These are phyloP conservation scores for Pseudopithomyces chartarum DNA, from an alignment of 2,329 filamentous ascomycete species.

Conservation along the genomic window DNA sequence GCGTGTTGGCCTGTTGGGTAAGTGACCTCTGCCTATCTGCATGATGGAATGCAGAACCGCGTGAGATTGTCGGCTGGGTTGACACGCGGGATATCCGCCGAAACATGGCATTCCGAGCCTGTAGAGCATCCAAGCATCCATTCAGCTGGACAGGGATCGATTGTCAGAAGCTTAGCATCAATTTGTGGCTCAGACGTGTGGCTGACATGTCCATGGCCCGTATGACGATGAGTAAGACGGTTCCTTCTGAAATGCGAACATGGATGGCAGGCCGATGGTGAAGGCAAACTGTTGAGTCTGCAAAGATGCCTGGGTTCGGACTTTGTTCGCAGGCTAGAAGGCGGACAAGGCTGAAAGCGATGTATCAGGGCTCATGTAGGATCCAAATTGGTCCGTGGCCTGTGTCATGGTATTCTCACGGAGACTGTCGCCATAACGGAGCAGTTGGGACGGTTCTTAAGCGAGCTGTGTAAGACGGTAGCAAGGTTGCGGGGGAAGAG, in stretches of 20 bases:
- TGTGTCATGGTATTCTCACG: background rate
- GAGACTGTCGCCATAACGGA: background rate
- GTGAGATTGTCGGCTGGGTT: background rate
- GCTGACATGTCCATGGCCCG: background rate
- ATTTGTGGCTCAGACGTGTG: constrained; percentile 1
- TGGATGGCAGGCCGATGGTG: background rate
- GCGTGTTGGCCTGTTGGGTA: background rate
- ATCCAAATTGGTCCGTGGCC: background rate
- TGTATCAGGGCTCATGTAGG: background rate
- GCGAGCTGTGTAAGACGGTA: constrained; percentile 5
- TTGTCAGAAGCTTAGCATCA: constrained; percentile 2
- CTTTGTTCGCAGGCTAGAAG: background rate
- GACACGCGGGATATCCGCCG: constrained; percentile 1
- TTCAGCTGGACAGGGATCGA: constrained; percentile 2
- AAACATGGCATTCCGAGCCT: background rate
- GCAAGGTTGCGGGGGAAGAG: background rate
- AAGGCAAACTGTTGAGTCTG: background rate
- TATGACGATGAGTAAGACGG: constrained; percentile 3
- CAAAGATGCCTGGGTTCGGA: constrained; percentile 5
- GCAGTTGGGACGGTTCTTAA: background rate
- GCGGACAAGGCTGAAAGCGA: background rate
- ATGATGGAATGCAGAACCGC: no score
- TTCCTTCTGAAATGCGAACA: background rate
- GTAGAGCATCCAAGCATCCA: constrained; percentile 2
- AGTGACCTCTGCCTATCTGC: background rate